Percentiles rank a stretch among this genome's conserved stretches.
Evolutionary conservation across 495 filamentous ascomycete genomes (phyloP).

Genomic region (Aspergillus steynii): DNA sequence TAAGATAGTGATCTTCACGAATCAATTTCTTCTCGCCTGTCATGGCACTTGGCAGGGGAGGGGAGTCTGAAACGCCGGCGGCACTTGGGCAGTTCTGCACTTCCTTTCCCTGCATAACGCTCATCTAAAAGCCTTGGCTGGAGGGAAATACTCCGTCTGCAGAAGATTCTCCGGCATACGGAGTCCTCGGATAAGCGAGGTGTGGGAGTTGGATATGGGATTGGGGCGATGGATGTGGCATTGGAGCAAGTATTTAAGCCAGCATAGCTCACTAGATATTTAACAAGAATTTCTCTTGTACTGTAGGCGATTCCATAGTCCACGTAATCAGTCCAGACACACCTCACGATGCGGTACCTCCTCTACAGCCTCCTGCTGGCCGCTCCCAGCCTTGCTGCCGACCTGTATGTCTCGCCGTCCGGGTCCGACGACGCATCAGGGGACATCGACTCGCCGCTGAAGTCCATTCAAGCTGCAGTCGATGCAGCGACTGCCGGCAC

Average conservation of each 20-base stretch:
- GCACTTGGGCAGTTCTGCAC: not conserved
- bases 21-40: not conserved
- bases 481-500: constrained; percentile 14
- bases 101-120: not conserved
- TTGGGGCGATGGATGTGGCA: not conserved
- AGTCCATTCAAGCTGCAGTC: constrained; percentile 22
- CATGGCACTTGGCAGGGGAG: not conserved
- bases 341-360: not conserved
- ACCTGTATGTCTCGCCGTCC: constrained; percentile 20
- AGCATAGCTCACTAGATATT: no score
- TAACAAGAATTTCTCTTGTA: no score
- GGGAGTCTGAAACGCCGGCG: not conserved
- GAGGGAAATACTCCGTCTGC: constrained; percentile 3
- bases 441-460: constrained; percentile 12
- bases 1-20: not conserved
- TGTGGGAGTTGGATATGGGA: not conserved
- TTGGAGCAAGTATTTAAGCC: not conserved
- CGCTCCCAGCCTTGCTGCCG: constrained; percentile 14
- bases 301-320: no score
- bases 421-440: constrained; percentile 19
- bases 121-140: constrained; percentile 9
- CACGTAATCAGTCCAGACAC: not conserved
- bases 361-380: not conserved
- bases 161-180: not conserved
- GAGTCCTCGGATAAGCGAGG: not conserved